These are phyloP conservation scores for Aspergillus sp. DNA, from an alignment of 2,329 filamentous ascomycete species.

Conservation along the genomic window DNA sequence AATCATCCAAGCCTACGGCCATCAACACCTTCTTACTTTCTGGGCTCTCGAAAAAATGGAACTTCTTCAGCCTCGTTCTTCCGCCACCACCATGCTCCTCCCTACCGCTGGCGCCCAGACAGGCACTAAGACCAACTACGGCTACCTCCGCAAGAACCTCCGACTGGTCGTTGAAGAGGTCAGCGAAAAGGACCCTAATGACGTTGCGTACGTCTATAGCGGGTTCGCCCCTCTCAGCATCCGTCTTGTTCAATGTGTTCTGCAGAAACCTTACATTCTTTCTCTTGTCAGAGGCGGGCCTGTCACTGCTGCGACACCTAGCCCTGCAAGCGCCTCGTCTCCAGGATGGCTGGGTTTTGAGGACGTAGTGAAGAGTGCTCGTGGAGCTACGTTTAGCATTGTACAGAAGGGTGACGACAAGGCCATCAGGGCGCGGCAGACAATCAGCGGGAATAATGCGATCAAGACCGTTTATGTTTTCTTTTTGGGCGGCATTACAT, in stretches of 20 bases:
- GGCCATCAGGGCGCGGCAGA: conserved; percentile 79
- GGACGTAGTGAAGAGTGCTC: conserved; percentile 82
- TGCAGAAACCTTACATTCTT: conserved; percentile 85
- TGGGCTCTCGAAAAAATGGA: conserved; percentile 86
- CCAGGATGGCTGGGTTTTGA: conserved; percentile 94
- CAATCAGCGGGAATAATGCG: conserved; percentile 72
- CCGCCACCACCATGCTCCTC: conserved; percentile 77
- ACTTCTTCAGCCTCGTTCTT: conserved; percentile 75
- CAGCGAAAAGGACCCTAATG: conserved; percentile 89
- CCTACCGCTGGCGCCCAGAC: conserved; percentile 66
- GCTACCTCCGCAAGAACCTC: conserved; percentile 79
- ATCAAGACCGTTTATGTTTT: conserved; percentile 94
- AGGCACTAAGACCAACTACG: conserved; percentile 85
- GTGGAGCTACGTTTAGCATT: conserved; percentile 88
- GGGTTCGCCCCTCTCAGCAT: conserved; percentile 94
- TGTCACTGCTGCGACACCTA: conserved; percentile 47
- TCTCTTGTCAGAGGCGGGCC: conserved; percentile 68
- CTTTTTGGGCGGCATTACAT: conserved; percentile 94
- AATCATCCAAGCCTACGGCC: conserved; percentile 89
- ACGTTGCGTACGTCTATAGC: conserved; percentile 96
- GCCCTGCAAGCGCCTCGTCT: conserved; percentile 59
- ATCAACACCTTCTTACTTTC: conserved; percentile 90
- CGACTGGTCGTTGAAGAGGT: conserved; percentile 94
- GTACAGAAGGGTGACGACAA: conserved; percentile 91
- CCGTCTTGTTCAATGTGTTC: conserved; percentile 84